Conservation (phyloP, 116 monocot genomes). For the Cymodocea nodosa region DNA sequence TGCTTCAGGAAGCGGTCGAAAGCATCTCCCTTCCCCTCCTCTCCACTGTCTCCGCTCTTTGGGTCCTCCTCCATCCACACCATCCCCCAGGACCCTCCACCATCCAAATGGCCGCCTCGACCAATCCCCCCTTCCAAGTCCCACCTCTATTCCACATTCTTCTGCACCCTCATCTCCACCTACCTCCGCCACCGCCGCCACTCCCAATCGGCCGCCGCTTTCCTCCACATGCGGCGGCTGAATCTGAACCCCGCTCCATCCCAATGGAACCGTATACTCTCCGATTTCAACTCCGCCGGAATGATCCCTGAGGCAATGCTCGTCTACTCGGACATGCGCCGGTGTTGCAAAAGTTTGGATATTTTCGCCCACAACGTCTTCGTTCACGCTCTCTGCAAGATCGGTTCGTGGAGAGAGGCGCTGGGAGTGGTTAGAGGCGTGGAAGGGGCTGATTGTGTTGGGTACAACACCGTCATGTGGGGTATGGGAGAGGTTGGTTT, state of each 20-base stretch:
- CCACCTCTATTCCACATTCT: conserved; percentile 61
- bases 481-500: conserved; percentile 43
- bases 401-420: conserved; percentile 35
- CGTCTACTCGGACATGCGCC: conserved; percentile 45
- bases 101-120: neutral
- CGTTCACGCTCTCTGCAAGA: conserved; percentile 62
- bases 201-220: conserved; percentile 31
- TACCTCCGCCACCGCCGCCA: conserved; percentile 35
- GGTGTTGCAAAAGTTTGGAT: conserved; percentile 24
- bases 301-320: conserved; percentile 40
- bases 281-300: conserved; percentile 53
- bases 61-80: neutral
- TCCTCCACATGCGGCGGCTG: conserved; percentile 40
- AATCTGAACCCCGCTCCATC: conserved; percentile 33
- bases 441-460: conserved; percentile 24
- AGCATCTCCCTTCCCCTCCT: neutral
- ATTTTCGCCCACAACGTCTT: conserved; percentile 54
- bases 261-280: conserved; percentile 52
- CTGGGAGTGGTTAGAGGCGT: conserved; percentile 29
- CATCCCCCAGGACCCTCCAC: neutral
- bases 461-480: conserved; percentile 67
- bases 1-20: neutral
- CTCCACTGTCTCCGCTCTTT: neutral
- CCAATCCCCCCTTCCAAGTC: conserved; percentile 38
- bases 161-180: conserved; percentile 40